Conservation (phyloP, 768 basidiomycete genomes). For the Albatrellus ellisii region DNA sequence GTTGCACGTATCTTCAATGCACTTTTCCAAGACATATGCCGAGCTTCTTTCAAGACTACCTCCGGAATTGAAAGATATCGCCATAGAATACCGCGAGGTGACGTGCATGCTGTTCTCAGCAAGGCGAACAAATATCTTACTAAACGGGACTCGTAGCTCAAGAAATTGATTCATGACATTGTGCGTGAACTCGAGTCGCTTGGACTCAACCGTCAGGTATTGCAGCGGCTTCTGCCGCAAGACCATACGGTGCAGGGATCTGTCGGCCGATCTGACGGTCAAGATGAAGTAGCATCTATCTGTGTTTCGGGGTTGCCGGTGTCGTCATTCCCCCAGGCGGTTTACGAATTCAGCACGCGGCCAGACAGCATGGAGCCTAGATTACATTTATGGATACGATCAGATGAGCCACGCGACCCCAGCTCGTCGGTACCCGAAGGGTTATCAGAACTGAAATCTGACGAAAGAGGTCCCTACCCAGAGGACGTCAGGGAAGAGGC, state of each 20-base stretch:
- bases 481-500: too few relatives aligned
- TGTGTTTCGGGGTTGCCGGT: too few relatives aligned
- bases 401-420: slow-evolving; percentile 3
- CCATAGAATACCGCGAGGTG: slow-evolving; percentile 79
- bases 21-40: slow-evolving; percentile 60
- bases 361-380: slow-evolving; percentile 41
- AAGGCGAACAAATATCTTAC: background rate
- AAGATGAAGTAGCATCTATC: slow-evolving; percentile 15
- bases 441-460: background rate
- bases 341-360: slow-evolving; percentile 43
- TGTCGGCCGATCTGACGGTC: slow-evolving; percentile 16
- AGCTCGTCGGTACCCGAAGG: background rate
- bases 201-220: slow-evolving; percentile 23
- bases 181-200: slow-evolving; percentile 64
- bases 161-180: slow-evolving; percentile 79
- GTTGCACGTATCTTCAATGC: too few relatives aligned
- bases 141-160: slow-evolving; percentile 39
- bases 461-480: too few relatives aligned
- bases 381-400: slow-evolving; percentile 36
- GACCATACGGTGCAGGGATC: slow-evolving; percentile 2
- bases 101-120: slow-evolving; percentile 1
- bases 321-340: slow-evolving; percentile 22
- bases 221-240: slow-evolving; percentile 16
- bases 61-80: slow-evolving; percentile 60
- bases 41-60: slow-evolving; percentile 56